These are phyloP conservation scores for Myriangium duriaei DNA, from an alignment of 2,329 filamentous ascomycete species.

Conservation along the genomic window DNA sequence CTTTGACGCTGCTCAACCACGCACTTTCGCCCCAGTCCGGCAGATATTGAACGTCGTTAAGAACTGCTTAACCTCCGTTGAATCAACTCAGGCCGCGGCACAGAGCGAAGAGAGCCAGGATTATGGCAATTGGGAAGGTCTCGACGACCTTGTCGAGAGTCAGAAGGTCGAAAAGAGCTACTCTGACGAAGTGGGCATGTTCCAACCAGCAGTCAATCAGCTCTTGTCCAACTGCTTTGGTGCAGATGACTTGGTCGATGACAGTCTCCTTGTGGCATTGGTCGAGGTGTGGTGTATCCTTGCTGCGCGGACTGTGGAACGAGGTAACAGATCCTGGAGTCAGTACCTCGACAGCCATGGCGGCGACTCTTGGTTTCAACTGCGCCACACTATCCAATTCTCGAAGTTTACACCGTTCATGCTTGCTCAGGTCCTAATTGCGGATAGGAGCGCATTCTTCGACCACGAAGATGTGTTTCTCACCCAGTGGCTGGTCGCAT, in stretches of 20 bases:
- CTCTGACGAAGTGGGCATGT: background rate
- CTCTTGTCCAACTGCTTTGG: conserved; percentile 51
- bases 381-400: conserved; percentile 34
- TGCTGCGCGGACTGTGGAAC: conserved; percentile 35
- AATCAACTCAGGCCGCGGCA: conserved; percentile 16
- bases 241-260: conserved; percentile 42
- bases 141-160: conserved; percentile 29
- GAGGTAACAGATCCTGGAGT: conserved; percentile 37
- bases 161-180: background rate
- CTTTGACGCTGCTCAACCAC: conserved; percentile 34
- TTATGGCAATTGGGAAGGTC: conserved; percentile 46
- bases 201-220: conserved; percentile 31
- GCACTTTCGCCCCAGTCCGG: conserved; percentile 32
- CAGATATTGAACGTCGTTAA: conserved; percentile 39
- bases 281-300: conserved; percentile 44
- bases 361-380: conserved; percentile 36
- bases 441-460: conserved; percentile 27
- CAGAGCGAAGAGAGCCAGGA: conserved; percentile 51
- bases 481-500: conserved; percentile 40
- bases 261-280: conserved; percentile 38
- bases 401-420: conserved; percentile 35
- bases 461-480: conserved; percentile 38
- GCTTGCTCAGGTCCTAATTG: conserved; percentile 28
- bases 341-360: conserved; percentile 44
- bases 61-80: conserved; percentile 22